Evolutionary conservation across 345 rosid genomes (phyloP), one percentile per base, ranked within the genome.

Genomic region (Ricinus communis): DNA sequence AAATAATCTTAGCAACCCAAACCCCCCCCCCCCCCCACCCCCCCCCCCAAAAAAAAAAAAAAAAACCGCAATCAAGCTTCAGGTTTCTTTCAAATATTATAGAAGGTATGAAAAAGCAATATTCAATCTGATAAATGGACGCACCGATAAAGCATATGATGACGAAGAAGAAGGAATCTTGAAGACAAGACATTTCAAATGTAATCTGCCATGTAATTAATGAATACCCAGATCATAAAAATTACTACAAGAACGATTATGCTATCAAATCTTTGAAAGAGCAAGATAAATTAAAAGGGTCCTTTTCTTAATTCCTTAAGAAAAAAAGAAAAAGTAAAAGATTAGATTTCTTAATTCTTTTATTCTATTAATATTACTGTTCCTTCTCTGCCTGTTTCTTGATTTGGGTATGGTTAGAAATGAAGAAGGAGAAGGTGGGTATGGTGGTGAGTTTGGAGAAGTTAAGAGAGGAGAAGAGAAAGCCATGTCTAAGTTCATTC

Each of bases 141-240:
- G 58, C 83, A 82, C 87, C 86, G 54, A 71, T 25, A 63, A 72
- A 64, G n/a, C n/a, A n/a, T n/a, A n/a, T n/a, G n/a, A n/a, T n/a
- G n/a, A n/a, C n/a, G n/a, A n/a, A n/a, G n/a, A n/a, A n/a, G 71
- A 66, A 69, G 49, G 71, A 77, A 74, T 65, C 73, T 24, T 73
- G 70, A 45, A 24, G 68, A 72, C 21, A 69, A 71, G 21, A 82
- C 87, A 83, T 85, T 71, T 71, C 74, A 82, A 64, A 65, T 79
- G 64, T 68, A 79, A 82, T 58, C 71, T 51, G 57, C 82, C 77
- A 81, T 83, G 46, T 3, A 19, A n/a, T 46, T 46, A 57, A 59
- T 38, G 38, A 22, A 61, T 67, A 24, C 62, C 60, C 74, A 55
- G 73, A 74, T 66, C 79, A 38, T 45, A 50, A 5, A 45, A 51